Evolutionary conservation across 257 asterid species (phyloP).

Genomic region (Petunia axillaris): DNA sequence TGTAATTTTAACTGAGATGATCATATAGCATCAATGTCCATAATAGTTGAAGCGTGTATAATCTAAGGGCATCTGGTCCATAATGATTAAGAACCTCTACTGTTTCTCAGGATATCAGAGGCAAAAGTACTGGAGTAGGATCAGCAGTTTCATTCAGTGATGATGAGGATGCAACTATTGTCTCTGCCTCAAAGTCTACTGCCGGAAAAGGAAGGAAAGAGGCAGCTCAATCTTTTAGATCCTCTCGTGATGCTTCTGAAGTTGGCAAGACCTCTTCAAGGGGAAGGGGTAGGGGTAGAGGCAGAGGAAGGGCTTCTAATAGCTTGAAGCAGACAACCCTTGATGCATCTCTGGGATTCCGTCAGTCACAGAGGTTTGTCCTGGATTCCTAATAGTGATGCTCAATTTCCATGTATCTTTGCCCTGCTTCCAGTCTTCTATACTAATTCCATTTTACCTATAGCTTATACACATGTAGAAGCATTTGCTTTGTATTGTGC

Average conservation of each 20-base stretch:
- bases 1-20: conserved; percentile 26
- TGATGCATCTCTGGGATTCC: conserved; percentile 74
- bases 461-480: conserved; percentile 1
- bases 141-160: conserved; percentile 75
- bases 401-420: neutral
- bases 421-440: conserved; percentile 1
- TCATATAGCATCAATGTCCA: conserved; percentile 9
- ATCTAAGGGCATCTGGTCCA: conserved; percentile 21
- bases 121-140: conserved; percentile 52
- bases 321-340: conserved; percentile 89
- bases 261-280: conserved; percentile 68
- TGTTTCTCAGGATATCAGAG: conserved; percentile 49
- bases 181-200: conserved; percentile 60
- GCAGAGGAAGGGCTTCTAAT: conserved; percentile 75
- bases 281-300: conserved; percentile 88
- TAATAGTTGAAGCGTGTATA: conserved; percentile 24
- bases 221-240: conserved; percentile 59
- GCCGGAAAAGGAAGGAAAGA: conserved; percentile 62
- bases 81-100: neutral
- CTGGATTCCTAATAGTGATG: conserved; percentile 7
- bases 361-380: conserved; percentile 77
- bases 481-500: neutral
- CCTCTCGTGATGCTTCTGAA: conserved; percentile 61
- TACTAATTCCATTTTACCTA: neutral
- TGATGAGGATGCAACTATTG: conserved; percentile 66